Percentiles rank a stretch among this genome's conserved stretches.
Evolutionary conservation across 768 basidiomycete species (phyloP).

Genomic region (Boletus coccyginus): DNA sequence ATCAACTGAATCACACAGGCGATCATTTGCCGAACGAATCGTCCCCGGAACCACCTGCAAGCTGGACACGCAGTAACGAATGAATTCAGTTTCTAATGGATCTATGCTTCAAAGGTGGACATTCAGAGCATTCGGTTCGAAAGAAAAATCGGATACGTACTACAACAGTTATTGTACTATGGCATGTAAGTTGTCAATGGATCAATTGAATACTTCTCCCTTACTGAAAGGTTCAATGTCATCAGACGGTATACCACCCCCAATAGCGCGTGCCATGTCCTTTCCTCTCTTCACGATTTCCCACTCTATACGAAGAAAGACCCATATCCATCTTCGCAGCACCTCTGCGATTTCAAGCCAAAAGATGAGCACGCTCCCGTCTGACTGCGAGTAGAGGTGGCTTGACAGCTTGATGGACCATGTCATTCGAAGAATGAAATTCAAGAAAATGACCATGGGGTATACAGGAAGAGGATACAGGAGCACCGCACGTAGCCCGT

Average conservation of each 20-base stretch:
- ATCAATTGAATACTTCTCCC: slow-evolving; percentile 18
- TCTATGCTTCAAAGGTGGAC: slow-evolving; percentile 9
- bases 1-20: not conserved
- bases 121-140: no score
- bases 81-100: not conserved
- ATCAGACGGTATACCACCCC: slow-evolving; percentile 6
- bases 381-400: slow-evolving; percentile 76
- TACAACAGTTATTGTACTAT: slow-evolving; percentile 6
- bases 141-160: slow-evolving; percentile 9
- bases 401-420: slow-evolving; percentile 91
- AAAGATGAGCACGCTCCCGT: slow-evolving; percentile 83
- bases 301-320: slow-evolving; percentile 96
- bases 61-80: not conserved
- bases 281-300: slow-evolving; percentile 68
- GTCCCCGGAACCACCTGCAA: not conserved
- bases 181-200: not conserved
- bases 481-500: slow-evolving; percentile 71
- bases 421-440: slow-evolving; percentile 85
- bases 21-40: not conserved
- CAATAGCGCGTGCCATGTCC: slow-evolving; percentile 1
- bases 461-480: slow-evolving; percentile 83
- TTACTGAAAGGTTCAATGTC: slow-evolving; percentile 17
- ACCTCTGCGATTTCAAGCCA: slow-evolving; percentile 90
- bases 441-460: slow-evolving; percentile 76
- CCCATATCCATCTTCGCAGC: slow-evolving; percentile 95